A percentile compares a stretch with the other conserved stretches of the same genome.
phyloP scores from a whole-genome alignment of 768 basidiomycete species.

The Lentinula sp. region DNA sequence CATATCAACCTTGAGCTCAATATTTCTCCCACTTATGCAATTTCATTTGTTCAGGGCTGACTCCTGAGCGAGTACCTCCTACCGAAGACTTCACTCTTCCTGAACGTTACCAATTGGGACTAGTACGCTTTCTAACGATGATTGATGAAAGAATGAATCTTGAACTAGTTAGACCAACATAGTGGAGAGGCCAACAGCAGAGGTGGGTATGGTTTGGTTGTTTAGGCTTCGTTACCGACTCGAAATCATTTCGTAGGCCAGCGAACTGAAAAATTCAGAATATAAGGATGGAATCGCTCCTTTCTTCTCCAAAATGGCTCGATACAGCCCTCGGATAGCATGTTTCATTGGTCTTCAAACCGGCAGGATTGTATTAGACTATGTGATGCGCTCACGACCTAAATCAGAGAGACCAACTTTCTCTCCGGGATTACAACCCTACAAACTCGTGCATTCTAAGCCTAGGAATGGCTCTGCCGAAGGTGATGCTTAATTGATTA shows the following conservation, averaged over 20 bases:
- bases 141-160: background rate
- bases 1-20: background rate
- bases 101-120: slow-evolving; percentile 49
- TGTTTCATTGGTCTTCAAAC: slow-evolving; percentile 80
- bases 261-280: slow-evolving; percentile 48
- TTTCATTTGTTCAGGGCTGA: slow-evolving; percentile 41
- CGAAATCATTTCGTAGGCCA: slow-evolving; percentile 30
- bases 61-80: slow-evolving; percentile 42
- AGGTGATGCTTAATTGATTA: background rate
- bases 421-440: background rate
- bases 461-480: too few relatives aligned
- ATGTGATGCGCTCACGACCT: slow-evolving; percentile 7
- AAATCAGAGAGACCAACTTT: background rate
- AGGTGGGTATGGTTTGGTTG: slow-evolving; percentile 29
- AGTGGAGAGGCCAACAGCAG: slow-evolving; percentile 59
- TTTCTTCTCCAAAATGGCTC: slow-evolving; percentile 54
- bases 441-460: slow-evolving; percentile 6
- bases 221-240: background rate
- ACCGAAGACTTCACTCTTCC: slow-evolving; percentile 59
- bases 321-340: slow-evolving; percentile 54
- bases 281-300: slow-evolving; percentile 46
- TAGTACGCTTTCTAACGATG: slow-evolving; percentile 39
- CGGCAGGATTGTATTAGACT: slow-evolving; percentile 25
- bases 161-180: slow-evolving; percentile 59
- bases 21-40: background rate